Conservation (phyloP, 495 filamentous ascomycete genomes). For the Stereocaulon alpinum region DNA sequence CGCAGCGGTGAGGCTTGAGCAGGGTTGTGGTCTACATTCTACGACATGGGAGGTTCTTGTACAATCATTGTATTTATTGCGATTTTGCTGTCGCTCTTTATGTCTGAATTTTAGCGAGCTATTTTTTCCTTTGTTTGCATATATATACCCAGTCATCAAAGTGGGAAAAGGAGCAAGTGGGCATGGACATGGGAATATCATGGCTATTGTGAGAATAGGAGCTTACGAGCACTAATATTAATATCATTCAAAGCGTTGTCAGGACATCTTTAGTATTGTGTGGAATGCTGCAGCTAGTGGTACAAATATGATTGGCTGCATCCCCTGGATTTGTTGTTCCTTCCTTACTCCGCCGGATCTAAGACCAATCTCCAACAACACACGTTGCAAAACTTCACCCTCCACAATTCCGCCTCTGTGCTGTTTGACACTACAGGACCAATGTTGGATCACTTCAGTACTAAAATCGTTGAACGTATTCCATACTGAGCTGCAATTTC, state of each 20-base stretch:
- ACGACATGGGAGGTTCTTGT: neutral
- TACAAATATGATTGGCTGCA: neutral
- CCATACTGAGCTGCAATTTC: neutral
- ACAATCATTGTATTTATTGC: neutral
- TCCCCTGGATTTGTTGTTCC: neutral
- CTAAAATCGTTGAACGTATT: neutral
- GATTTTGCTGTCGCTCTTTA: neutral
- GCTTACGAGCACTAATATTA: neutral
- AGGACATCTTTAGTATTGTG: neutral
- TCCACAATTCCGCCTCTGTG: neutral
- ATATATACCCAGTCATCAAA: constrained; percentile 11
- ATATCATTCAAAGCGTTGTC: neutral
- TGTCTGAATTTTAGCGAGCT: neutral
- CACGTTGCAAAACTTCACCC: neutral
- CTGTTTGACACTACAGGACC: too few species aligned
- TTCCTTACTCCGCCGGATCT: neutral
- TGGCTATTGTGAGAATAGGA: neutral
- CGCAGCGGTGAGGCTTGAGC: constrained; percentile 12
- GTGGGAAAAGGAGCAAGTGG: neutral
- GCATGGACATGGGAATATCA: neutral
- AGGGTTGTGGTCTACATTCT: neutral
- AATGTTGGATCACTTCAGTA: neutral
- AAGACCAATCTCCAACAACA: neutral
- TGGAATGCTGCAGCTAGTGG: constrained; percentile 6
- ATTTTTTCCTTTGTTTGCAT: neutral